Percentiles rank a stretch among this genome's conserved stretches.
Conservation (phyloP, 73 alveolate genomes). For the Symbiodinium pilosum region DNA sequence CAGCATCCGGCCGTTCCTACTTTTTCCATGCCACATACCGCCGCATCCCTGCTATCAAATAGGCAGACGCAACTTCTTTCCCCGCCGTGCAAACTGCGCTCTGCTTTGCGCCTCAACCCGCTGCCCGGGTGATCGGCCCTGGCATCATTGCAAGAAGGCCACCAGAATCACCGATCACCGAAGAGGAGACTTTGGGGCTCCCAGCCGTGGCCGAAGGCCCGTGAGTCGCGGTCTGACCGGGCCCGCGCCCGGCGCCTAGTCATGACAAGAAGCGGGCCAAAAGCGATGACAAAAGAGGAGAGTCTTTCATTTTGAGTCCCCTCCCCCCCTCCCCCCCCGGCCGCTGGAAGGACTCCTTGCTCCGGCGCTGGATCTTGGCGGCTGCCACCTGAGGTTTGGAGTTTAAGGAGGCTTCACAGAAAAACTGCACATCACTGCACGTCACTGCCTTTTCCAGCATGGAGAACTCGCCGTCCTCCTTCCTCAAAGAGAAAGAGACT, state of each 20-base stretch:
- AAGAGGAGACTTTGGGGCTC: background rate
- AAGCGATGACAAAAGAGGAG: too few relatives aligned
- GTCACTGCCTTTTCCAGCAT: slow-evolving; percentile 73
- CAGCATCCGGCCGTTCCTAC: too few relatives aligned
- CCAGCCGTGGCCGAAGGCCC: background rate
- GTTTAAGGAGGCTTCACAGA: background rate
- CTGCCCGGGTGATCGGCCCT: background rate
- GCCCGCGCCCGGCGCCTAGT: too few relatives aligned
- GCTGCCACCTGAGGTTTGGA: slow-evolving; percentile 22
- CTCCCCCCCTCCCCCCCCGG: too few relatives aligned
- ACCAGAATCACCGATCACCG: background rate
- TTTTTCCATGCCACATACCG: too few relatives aligned
- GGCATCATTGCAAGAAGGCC: background rate
- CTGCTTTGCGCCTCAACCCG: background rate
- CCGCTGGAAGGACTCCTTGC: slow-evolving; percentile 17
- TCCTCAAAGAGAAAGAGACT: background rate
- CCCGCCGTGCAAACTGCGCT: background rate
- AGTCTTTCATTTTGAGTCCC: too few relatives aligned
- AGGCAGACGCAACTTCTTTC: background rate
- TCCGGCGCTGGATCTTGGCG: slow-evolving; percentile 63
- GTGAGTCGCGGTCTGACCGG: too few relatives aligned
- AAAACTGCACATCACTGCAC: background rate
- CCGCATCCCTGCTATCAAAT: too few relatives aligned
- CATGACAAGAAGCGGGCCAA: too few relatives aligned
- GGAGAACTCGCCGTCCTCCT: slow-evolving; percentile 22